Conservation (phyloP, 805 yeast species). For the Metschnikowia koreensis region DNA sequence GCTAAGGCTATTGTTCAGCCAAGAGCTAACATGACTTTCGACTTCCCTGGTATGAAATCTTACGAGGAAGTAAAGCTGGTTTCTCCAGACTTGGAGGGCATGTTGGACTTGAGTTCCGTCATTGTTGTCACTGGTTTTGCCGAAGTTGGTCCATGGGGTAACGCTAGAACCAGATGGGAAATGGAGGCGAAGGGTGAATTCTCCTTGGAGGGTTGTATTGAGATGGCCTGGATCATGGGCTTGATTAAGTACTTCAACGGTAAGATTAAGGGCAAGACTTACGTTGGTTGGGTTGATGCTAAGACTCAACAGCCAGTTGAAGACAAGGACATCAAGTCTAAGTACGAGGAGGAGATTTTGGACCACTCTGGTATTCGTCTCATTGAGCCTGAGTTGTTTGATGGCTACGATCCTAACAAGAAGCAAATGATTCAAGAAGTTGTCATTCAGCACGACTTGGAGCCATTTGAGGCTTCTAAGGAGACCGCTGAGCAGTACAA, state of each 20-base stretch:
- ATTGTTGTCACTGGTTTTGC: slow-evolving; percentile 97
- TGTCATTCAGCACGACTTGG: slow-evolving; percentile 93
- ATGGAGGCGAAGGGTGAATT: slow-evolving; percentile 96
- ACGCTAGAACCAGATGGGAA: slow-evolving; percentile 98
- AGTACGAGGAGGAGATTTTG: slow-evolving; percentile 84
- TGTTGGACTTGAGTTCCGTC: slow-evolving; percentile 87
- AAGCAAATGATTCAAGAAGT: slow-evolving; percentile 94
- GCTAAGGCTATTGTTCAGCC: slow-evolving; percentile 78
- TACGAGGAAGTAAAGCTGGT: slow-evolving; percentile 67
- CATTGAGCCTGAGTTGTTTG: slow-evolving; percentile 91
- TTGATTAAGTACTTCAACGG: slow-evolving; percentile 94
- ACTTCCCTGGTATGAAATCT: slow-evolving; percentile 84
- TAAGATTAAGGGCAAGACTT: slow-evolving; percentile 81
- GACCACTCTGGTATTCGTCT: slow-evolving; percentile 96
- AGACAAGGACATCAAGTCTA: slow-evolving; percentile 87
- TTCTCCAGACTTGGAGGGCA: slow-evolving; percentile 79
- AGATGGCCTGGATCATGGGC: slow-evolving; percentile 99
- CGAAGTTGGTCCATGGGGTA: slow-evolving; percentile 99
- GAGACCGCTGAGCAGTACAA: slow-evolving; percentile 94
- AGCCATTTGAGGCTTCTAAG: slow-evolving; percentile 91
- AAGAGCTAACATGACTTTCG: slow-evolving; percentile 90
- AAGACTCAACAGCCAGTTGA: slow-evolving; percentile 91
- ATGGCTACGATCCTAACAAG: slow-evolving; percentile 92
- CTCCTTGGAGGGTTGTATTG: slow-evolving; percentile 95
- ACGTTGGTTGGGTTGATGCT: slow-evolving; percentile 97